phyloP scores from a whole-genome alignment of 164 flowering plant species.

The Annona squamosa region DNA sequence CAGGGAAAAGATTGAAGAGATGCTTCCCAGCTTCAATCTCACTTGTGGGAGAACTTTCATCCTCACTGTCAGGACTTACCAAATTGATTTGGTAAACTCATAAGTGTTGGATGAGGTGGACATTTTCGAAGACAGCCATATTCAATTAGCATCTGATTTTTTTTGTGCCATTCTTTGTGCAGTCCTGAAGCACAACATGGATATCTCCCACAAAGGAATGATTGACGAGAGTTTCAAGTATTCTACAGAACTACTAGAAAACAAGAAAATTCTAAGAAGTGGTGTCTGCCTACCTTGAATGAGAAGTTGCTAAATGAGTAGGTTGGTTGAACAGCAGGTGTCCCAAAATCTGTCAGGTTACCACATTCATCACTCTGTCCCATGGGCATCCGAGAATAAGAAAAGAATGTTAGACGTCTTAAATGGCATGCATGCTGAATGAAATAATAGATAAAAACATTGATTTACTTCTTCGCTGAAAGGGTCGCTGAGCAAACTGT shows the following conservation, averaged over 20 bases:
- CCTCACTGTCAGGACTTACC: not conserved
- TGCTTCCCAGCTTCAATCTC: too few species aligned
- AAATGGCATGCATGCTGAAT: not conserved
- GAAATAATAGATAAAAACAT: not conserved
- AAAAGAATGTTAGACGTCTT: not conserved
- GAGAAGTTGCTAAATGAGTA: conserved; percentile 98
- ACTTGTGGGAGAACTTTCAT: not conserved
- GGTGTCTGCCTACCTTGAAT: conserved; percentile 60
- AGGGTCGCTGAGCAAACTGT: conserved; percentile 62
- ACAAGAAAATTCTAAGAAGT: not conserved
- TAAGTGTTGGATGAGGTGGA: not conserved
- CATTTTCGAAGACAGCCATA: not conserved
- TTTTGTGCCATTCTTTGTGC: not conserved
- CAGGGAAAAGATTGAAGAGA: too few species aligned
- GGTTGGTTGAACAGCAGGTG: conserved; percentile 46
- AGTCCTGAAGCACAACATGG: too few species aligned
- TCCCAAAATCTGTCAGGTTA: conserved; percentile 62
- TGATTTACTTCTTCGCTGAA: conserved; percentile 70
- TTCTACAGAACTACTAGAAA: not conserved
- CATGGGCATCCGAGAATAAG: conserved; percentile 9
- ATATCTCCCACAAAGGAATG: too few species aligned
- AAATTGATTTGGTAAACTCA: not conserved
- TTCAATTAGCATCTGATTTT: not conserved
- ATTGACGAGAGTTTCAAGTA: too few species aligned
- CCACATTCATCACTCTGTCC: conserved; percentile 86